These are phyloP conservation scores for Populus euphratica DNA, from an alignment of 345 rosid species.

Conservation along the genomic window DNA sequence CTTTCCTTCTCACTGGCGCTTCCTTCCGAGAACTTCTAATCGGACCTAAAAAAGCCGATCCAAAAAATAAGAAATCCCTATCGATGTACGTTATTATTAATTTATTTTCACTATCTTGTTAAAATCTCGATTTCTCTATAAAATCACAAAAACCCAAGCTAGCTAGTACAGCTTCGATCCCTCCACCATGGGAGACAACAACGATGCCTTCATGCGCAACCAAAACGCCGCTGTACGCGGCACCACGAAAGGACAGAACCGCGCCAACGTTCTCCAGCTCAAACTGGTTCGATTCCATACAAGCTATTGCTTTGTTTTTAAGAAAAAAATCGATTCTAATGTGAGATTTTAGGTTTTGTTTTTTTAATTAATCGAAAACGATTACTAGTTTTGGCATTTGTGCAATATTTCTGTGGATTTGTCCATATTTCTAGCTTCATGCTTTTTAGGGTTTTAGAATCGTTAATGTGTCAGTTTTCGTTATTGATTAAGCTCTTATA, in stretches of 20 bases:
- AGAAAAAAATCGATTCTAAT: background rate
- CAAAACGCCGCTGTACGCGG: slow-evolving; percentile 82
- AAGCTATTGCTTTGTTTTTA: background rate
- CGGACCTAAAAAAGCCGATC: background rate
- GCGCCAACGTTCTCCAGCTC: slow-evolving; percentile 92
- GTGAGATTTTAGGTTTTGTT: background rate
- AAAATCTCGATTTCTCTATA: background rate
- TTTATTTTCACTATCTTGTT: background rate
- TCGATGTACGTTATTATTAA: background rate
- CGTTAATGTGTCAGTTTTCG: background rate
- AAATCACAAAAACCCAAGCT: slow-evolving; percentile 32
- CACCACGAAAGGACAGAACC: slow-evolving; percentile 79
- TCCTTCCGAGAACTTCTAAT: background rate
- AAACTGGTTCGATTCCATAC: slow-evolving; percentile 53
- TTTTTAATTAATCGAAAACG: background rate
- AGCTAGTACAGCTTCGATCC: slow-evolving; percentile 12
- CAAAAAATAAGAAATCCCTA: background rate
- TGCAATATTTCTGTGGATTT: background rate
- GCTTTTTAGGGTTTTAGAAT: background rate
- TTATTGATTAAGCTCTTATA: background rate
- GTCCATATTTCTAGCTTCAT: background rate
- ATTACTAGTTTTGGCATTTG: background rate
- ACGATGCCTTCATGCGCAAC: slow-evolving; percentile 80
- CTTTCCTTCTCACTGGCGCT: background rate
- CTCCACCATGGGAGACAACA: slow-evolving; percentile 61